Conservation (phyloP, 2,329 filamentous ascomycete genomes). For the Talaromyces sp. region DNA sequence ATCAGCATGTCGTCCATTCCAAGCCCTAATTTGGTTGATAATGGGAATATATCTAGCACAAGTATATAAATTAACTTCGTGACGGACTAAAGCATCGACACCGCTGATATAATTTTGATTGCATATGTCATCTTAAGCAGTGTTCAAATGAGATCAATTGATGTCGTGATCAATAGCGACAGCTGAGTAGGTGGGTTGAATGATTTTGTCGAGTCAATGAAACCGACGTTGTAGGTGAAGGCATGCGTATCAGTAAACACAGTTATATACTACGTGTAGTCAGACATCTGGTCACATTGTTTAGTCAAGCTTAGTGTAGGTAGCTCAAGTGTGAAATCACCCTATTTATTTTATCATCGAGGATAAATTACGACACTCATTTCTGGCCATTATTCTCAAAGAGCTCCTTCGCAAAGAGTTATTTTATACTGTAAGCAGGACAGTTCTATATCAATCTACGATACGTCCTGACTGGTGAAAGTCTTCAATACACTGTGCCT, state of each 20-base stretch:
- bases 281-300: background rate
- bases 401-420: background rate
- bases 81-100: background rate
- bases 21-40: background rate
- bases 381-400: background rate
- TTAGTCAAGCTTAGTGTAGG: background rate
- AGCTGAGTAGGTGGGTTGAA: background rate
- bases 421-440: background rate
- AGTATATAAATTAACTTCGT: too few species aligned
- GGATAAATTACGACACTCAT: background rate
- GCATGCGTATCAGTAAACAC: background rate
- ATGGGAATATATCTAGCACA: background rate
- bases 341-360: background rate
- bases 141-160: background rate
- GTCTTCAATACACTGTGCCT: background rate
- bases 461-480: background rate
- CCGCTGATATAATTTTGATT: background rate
- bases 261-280: background rate
- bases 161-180: background rate
- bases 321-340: background rate
- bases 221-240: background rate
- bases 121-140: background rate
- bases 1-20: background rate
- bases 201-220: background rate
- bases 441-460: background rate